Conservation (phyloP, 495 filamentous ascomycete genomes). For the Annulohypoxylon bovei region DNA sequence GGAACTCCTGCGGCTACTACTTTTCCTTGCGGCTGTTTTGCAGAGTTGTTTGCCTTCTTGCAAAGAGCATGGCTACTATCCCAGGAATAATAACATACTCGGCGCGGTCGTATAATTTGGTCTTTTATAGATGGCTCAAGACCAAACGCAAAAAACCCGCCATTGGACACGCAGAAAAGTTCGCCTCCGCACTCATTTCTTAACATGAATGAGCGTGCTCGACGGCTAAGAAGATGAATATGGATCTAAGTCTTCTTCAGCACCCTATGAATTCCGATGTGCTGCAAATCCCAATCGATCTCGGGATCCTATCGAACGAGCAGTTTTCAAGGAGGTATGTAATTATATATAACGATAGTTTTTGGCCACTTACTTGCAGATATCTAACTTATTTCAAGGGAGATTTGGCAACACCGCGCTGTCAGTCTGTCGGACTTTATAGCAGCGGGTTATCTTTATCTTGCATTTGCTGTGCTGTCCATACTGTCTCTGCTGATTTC, state of each 20-base stretch:
- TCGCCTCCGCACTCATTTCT: slow-evolving; percentile 1
- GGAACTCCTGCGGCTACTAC: slow-evolving; percentile 1
- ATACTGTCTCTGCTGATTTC: slow-evolving; percentile 10
- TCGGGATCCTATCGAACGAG: slow-evolving; percentile 1
- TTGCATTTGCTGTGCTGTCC: slow-evolving; percentile 23
- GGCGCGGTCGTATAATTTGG: background rate
- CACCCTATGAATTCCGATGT: slow-evolving; percentile 9
- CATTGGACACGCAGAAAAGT: background rate
- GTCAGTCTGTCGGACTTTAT: slow-evolving; percentile 17
- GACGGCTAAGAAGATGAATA: slow-evolving; percentile 6
- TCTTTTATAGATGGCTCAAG: background rate
- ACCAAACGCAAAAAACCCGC: background rate
- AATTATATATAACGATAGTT: background rate
- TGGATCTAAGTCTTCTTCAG: slow-evolving; percentile 25
- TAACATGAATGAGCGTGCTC: slow-evolving; percentile 2
- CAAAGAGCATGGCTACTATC: background rate
- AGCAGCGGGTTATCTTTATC: slow-evolving; percentile 14
- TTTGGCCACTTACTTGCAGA: background rate
- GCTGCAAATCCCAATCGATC: slow-evolving; percentile 9
- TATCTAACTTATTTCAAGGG: slow-evolving; percentile 15
- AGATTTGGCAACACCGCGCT: slow-evolving; percentile 19
- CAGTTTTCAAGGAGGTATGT: slow-evolving; percentile 16
- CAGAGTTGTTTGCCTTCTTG: slow-evolving; percentile 6
- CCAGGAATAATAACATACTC: slow-evolving; percentile 1
- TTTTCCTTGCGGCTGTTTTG: slow-evolving; percentile 10